Conservation (phyloP, 2,329 filamentous ascomycete genomes). For the Pochonia chlamydosporia region DNA sequence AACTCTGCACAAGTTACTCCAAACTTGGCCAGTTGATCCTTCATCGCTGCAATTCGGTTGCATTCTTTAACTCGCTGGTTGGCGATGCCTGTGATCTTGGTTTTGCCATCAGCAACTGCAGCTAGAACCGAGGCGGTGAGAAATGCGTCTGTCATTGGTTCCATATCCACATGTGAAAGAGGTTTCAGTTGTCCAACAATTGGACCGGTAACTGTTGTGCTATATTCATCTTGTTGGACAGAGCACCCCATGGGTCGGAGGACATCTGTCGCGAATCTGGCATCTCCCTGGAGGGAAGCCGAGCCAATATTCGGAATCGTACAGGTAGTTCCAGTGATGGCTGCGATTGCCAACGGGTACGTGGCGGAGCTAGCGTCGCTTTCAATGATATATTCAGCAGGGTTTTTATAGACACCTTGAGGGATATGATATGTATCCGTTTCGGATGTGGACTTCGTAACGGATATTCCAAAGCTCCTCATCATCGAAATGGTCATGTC, state of each 20-base stretch:
- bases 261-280: constrained; percentile 86
- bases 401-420: constrained; percentile 75
- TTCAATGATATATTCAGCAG: constrained; percentile 81
- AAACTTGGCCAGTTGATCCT: constrained; percentile 89
- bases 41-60: constrained; percentile 94
- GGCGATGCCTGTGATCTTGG: constrained; percentile 86
- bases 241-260: constrained; percentile 88
- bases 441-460: constrained; percentile 70
- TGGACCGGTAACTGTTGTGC: constrained; percentile 93
- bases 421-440: constrained; percentile 93
- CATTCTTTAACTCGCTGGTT: constrained; percentile 98
- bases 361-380: constrained; percentile 97
- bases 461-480: constrained; percentile 79
- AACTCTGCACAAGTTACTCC: constrained; percentile 81
- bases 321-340: constrained; percentile 92
- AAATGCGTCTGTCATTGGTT: constrained; percentile 98
- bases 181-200: constrained; percentile 65
- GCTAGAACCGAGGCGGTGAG: constrained; percentile 89
- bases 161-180: constrained; percentile 87
- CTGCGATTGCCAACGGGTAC: constrained; percentile 88
- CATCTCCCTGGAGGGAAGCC: constrained; percentile 87
- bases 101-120: constrained; percentile 78
- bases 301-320: constrained; percentile 96
- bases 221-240: constrained; percentile 76
- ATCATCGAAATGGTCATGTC: constrained; percentile 99